phyloP scores from a whole-genome alignment of 2,329 filamentous ascomycete genomes.

The Pezicula neosporulosa region DNA sequence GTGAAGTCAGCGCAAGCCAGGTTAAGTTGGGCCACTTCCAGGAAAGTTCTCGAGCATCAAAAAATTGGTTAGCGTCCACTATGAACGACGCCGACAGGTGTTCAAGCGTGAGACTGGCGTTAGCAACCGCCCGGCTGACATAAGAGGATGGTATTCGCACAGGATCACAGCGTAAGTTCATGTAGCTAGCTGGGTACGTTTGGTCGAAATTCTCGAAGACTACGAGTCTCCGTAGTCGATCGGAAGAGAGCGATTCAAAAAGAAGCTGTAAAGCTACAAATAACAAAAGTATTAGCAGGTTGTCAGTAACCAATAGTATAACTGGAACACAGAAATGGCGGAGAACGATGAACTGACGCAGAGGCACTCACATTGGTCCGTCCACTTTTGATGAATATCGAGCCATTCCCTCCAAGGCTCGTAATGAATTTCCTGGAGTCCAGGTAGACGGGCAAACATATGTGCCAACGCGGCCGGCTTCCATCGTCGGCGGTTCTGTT shows the following conservation, averaged over 20 bases:
- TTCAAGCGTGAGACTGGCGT: slow-evolving; percentile 14
- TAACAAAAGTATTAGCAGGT: slow-evolving; percentile 11
- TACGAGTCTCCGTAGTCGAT: slow-evolving; percentile 25
- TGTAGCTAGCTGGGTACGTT: slow-evolving; percentile 21
- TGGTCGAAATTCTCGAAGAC: slow-evolving; percentile 35
- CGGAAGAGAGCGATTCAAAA: slow-evolving; percentile 24
- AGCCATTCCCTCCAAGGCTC: slow-evolving; percentile 36
- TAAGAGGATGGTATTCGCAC: slow-evolving; percentile 20
- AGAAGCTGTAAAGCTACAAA: slow-evolving; percentile 22
- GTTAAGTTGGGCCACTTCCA: slow-evolving; percentile 17
- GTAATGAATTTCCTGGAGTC: slow-evolving; percentile 34
- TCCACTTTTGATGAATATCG: slow-evolving; percentile 9
- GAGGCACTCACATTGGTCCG: slow-evolving; percentile 28
- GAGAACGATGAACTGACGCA: slow-evolving; percentile 17
- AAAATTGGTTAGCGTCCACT: slow-evolving; percentile 18
- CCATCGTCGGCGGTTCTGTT: slow-evolving; percentile 35
- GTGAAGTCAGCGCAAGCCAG: slow-evolving; percentile 17
- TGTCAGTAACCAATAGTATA: slow-evolving; percentile 16
- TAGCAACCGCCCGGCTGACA: slow-evolving; percentile 12
- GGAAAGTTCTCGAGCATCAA: slow-evolving; percentile 16
- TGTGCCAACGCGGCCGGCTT: slow-evolving; percentile 26
- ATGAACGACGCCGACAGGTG: slow-evolving; percentile 17
- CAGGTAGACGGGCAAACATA: slow-evolving; percentile 32
- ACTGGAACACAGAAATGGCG: slow-evolving; percentile 14
- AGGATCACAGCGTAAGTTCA: slow-evolving; percentile 7